Evolutionary conservation across 768 basidiomycete species (phyloP).

Genomic region (Asterophora lycoperdoides): DNA sequence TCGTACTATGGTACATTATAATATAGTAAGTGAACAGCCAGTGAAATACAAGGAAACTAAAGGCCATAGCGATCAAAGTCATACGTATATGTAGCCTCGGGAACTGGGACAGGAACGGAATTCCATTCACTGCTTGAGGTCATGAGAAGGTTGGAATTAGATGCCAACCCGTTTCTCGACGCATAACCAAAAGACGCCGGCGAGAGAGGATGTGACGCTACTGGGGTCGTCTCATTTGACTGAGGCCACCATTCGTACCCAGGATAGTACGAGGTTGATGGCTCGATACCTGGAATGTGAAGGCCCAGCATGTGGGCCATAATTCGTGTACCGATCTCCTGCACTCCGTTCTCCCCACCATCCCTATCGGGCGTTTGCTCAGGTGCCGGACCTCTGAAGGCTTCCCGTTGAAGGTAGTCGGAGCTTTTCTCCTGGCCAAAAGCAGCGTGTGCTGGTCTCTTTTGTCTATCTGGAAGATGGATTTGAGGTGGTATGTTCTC

Average conservation of each 20-base stretch:
- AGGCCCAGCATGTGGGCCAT: constrained; percentile 73
- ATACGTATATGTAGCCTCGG: constrained; percentile 15
- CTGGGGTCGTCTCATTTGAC: constrained; percentile 24
- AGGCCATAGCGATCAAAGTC: constrained; percentile 16
- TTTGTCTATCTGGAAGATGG: constrained; percentile 42
- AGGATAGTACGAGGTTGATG: constrained; percentile 51
- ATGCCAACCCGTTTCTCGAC: not conserved
- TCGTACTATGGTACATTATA: constrained; percentile 1
- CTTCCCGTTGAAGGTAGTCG: constrained; percentile 41
- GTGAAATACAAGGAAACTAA: constrained; percentile 5
- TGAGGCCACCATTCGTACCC: constrained; percentile 70
- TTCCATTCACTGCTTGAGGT: constrained; percentile 10
- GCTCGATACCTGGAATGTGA: constrained; percentile 60
- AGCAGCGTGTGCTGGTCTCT: constrained; percentile 58
- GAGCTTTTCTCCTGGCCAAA: constrained; percentile 53
- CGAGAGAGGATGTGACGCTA: constrained; percentile 17
- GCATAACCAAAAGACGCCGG: constrained; percentile 12
- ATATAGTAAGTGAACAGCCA: constrained; percentile 3
- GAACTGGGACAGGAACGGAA: constrained; percentile 8
- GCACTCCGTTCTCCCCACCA: constrained; percentile 43
- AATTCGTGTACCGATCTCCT: constrained; percentile 58
- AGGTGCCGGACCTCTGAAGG: constrained; percentile 23
- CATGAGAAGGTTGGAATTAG: constrained; percentile 2
- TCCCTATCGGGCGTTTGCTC: constrained; percentile 21
- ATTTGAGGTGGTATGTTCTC: constrained; percentile 35